Conservation (phyloP, 1,139 yeast species). For the Wickerhamomyces sp. region DNA sequence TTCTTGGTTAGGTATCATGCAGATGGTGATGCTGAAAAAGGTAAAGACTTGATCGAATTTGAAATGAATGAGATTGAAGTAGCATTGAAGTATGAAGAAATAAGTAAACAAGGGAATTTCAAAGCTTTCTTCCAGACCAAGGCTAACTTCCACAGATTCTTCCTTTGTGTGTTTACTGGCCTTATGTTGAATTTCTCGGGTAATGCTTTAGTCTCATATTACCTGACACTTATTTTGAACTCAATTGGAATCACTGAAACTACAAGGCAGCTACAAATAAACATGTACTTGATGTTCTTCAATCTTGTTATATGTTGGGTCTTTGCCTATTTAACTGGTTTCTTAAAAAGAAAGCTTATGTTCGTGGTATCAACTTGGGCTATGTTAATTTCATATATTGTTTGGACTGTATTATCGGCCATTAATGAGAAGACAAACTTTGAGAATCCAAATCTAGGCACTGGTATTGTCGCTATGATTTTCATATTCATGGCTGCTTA, state of each 20-base stretch:
- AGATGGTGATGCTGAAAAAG: slow-evolving; percentile 31
- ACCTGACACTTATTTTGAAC: slow-evolving; percentile 42
- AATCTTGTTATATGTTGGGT: slow-evolving; percentile 5
- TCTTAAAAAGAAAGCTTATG: slow-evolving; percentile 32
- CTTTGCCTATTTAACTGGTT: background rate
- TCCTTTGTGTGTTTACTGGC: slow-evolving; percentile 33
- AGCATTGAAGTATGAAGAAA: slow-evolving; percentile 27
- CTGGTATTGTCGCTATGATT: slow-evolving; percentile 31
- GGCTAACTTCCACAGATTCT: slow-evolving; percentile 41
- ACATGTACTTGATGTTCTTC: slow-evolving; percentile 25
- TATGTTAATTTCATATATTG: slow-evolving; percentile 25
- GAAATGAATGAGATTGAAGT: slow-evolving; percentile 33
- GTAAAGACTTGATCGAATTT: slow-evolving; percentile 32
- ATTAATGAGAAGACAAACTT: slow-evolving; percentile 22
- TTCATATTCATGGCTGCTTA: slow-evolving; percentile 29
- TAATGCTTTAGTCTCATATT: slow-evolving; percentile 49
- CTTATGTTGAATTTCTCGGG: slow-evolving; percentile 46
- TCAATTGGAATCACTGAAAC: slow-evolving; percentile 45
- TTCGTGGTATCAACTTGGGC: slow-evolving; percentile 21
- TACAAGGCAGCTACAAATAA: slow-evolving; percentile 38
- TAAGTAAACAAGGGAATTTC: slow-evolving; percentile 24
- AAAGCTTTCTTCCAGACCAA: slow-evolving; percentile 33
- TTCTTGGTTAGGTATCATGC: slow-evolving; percentile 33
- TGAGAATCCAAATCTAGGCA: slow-evolving; percentile 24
- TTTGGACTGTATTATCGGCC: slow-evolving; percentile 32